Conservation (phyloP, 2,329 filamentous ascomycete species). For the Hymenoscyphus linearis region DNA sequence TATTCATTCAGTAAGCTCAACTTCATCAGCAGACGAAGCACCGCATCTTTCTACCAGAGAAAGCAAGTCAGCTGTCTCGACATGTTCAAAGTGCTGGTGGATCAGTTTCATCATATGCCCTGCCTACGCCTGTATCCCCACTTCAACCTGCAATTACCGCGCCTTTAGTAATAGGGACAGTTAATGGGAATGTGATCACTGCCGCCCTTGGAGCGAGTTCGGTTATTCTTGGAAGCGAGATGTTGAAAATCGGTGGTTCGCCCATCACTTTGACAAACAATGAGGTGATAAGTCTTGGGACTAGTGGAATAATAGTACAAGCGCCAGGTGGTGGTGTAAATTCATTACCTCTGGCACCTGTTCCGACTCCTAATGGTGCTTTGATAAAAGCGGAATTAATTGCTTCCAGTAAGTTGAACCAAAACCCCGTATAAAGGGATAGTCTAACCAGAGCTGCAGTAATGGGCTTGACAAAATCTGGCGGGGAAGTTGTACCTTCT, state of each 20-base stretch:
- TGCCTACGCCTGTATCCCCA: constrained; percentile 8
- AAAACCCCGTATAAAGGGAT: neutral
- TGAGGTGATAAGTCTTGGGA: constrained; percentile 9
- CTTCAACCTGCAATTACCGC: constrained; percentile 1
- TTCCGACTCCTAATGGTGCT: neutral
- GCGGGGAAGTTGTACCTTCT: neutral
- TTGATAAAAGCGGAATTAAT: neutral
- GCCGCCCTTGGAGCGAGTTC: constrained; percentile 4
- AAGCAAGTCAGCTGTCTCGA: neutral
- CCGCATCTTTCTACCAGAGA: neutral
- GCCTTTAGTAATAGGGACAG: constrained; percentile 3
- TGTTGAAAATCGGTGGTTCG: constrained; percentile 6
- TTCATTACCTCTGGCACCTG: constrained; percentile 5
- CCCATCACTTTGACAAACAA: constrained; percentile 5
- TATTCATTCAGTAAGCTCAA: neutral
- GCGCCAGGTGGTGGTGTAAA: constrained; percentile 8
- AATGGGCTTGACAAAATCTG: neutral
- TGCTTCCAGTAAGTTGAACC: neutral
- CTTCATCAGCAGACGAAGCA: neutral
- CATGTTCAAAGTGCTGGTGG: constrained; percentile 4
- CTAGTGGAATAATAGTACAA: constrained; percentile 10
- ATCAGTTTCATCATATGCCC: neutral
- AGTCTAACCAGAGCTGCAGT: neutral
- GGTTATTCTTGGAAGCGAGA: constrained; percentile 7
- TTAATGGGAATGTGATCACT: constrained; percentile 7